A percentile compares a stretch with the other conserved stretches of the same genome.
These are phyloP conservation scores for Casaregolazyma lundiana DNA, from an alignment of 1,139 yeast species.

Conservation along the genomic window DNA sequence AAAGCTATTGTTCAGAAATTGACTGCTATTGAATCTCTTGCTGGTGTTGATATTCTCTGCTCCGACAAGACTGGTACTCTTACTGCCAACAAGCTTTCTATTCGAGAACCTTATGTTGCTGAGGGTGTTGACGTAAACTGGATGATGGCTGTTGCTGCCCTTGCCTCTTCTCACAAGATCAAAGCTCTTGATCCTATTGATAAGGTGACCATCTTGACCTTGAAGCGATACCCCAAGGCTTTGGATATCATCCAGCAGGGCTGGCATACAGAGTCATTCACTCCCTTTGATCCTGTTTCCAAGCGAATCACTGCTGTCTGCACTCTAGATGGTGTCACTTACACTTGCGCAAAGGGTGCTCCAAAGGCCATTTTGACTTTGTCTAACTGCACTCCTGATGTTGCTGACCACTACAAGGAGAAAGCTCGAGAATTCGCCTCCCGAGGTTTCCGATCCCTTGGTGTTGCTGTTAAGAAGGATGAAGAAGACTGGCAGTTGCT, in stretches of 20 bases:
- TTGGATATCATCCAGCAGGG: slow-evolving; percentile 86
- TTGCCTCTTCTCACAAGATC: slow-evolving; percentile 68
- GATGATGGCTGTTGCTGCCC: slow-evolving; percentile 68
- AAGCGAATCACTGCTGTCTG: slow-evolving; percentile 94
- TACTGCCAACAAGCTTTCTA: slow-evolving; percentile 80
- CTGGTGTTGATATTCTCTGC: slow-evolving; percentile 92
- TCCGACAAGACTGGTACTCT: slow-evolving; percentile 94
- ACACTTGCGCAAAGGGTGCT: slow-evolving; percentile 96
- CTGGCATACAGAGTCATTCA: slow-evolving; percentile 92
- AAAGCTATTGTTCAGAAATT: slow-evolving; percentile 89
- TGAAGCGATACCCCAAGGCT: slow-evolving; percentile 69
- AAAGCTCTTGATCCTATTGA: slow-evolving; percentile 69
- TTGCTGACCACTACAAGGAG: slow-evolving; percentile 92
- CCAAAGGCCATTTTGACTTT: slow-evolving; percentile 97
- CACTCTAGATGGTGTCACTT: slow-evolving; percentile 95
- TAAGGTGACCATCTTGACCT: slow-evolving; percentile 50
- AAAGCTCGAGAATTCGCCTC: slow-evolving; percentile 96
- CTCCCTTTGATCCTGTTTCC: slow-evolving; percentile 96
- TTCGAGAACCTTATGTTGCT: slow-evolving; percentile 59
- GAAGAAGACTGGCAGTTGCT: slow-evolving; percentile 98
- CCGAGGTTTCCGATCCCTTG: slow-evolving; percentile 97
- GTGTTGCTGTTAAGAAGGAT: slow-evolving; percentile 99
- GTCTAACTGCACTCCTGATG: slow-evolving; percentile 93
- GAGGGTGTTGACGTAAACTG: slow-evolving; percentile 64
- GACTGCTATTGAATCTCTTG: slow-evolving; percentile 87